Evolutionary conservation across 768 basidiomycete genomes (phyloP), one percentile per base, ranked within the genome.

Genomic region (Suillus alpinus): DNA sequence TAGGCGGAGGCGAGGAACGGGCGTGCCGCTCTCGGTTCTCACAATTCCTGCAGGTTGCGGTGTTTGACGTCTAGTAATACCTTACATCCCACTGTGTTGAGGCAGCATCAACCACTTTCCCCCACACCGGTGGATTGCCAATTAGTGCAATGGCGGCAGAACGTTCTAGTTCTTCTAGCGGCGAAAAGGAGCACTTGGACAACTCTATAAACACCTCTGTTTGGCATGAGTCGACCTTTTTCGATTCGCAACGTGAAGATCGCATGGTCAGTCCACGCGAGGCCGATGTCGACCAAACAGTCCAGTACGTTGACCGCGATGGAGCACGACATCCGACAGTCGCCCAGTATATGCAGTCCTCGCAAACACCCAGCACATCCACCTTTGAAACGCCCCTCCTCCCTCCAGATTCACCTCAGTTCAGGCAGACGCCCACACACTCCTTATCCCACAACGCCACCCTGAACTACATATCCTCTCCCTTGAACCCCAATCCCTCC

Each of bases 381-480:
- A 68, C 67, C 60, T 23, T 67, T 20, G 75, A 76, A 23, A 62
- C 63, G 23, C 75, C 78, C 0, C 71, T 78, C 18, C 70, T 76
- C 18, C 53, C 20, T 37, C 14, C 53, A 50, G 52, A 66, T 37
- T 40, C 64, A 32, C 58, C 67, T 32, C 57, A 61, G 40, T 59
- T 55, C 34, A 37, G 36, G 26, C 53, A 55, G 16, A 56, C 66
- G 18, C 67, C 71, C 47, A 69, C 75, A 49, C 72, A 67, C 46
- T 70, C 76, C 32, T 60, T 67, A 10, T 56, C 75, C 31, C 51
- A 65, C 58, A n/a, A 64, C 43, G 20, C 26, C 50, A 62, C 41
- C 56, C 58, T 55, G 12, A 72, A 63, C 57, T 83, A 83, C 65
- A 73, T 80, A 44, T 80, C 83, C 31, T 84, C 84, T 6, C 84